Evolutionary conservation across 257 asterid species (phyloP).

Genomic region (Voacanga thouarsii): DNA sequence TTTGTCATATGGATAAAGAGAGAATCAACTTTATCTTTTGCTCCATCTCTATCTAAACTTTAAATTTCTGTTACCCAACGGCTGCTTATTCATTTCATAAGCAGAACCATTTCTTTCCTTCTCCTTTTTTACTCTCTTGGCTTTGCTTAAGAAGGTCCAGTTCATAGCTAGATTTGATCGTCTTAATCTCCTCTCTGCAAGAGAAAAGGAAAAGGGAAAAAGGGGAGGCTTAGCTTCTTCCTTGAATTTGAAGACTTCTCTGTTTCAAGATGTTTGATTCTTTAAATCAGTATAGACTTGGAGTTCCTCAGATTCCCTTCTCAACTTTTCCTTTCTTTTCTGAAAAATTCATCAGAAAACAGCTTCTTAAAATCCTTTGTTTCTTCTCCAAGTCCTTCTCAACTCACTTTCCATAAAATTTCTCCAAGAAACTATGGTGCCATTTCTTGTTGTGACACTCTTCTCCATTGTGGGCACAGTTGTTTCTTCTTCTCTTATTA

Average conservation of each 20-base stretch:
- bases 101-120: constrained; percentile 20
- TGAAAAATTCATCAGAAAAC: constrained; percentile 29
- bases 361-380: constrained; percentile 38
- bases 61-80: constrained; percentile 74
- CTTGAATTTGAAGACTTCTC: constrained; percentile 65
- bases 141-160: constrained; percentile 11
- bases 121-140: constrained; percentile 6
- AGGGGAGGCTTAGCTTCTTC: constrained; percentile 63
- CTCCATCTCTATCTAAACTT: constrained; percentile 45
- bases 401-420: constrained; percentile 42
- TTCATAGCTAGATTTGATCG: constrained; percentile 25
- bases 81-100: constrained; percentile 40
- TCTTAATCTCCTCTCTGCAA: constrained; percentile 33
- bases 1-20: constrained; percentile 42
- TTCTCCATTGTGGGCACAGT: constrained; percentile 34
- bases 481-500: constrained; percentile 41
- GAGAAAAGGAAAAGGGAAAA: constrained; percentile 36
- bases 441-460: constrained; percentile 40
- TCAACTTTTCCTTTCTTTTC: constrained; percentile 45
- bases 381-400: constrained; percentile 45
- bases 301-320: constrained; percentile 55
- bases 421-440: constrained; percentile 45
- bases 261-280: constrained; percentile 64
- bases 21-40: constrained; percentile 57
- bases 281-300: constrained; percentile 34